Evolutionary conservation across 352 stramenopile species (phyloP), one percentile per base, ranked within the genome.

Genomic region (Globisporangium barbulae): DNA sequence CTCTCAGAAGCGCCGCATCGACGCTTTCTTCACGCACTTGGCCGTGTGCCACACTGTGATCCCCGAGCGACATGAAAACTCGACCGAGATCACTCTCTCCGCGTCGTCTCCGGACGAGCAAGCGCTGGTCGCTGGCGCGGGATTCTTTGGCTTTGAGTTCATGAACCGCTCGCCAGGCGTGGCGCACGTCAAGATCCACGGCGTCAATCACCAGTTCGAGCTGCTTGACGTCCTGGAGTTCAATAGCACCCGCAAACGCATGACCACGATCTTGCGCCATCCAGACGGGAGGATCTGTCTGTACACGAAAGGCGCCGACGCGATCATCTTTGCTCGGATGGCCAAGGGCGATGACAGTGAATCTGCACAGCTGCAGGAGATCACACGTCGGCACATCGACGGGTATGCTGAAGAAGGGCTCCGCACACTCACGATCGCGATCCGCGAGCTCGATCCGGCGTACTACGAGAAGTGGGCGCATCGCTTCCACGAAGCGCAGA

Each of bases 21-120:
- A 94, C 39, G 87, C 70, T 60, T 98, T 91, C 67, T 96, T 84
- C 61, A 88, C 65, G 41, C 89, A 92, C 66, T 59, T 98, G 21
- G 86, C 92, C 0, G 76, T 98, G 6, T 97, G 93, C 68, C 93
- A 99, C 78, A 99, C 97, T 5, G 97, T 99, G 55, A 98, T 99
- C 49, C 96, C 98, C 0, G 97, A 99, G 75, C 91, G 92, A 75
- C 66, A 89, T 81, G 61, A 91, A 56, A 80, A 79, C 53, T 92
- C 83, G 2, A 74, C 55, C 10, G 71, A 86, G 37, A 64, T 93
- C 31, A 90, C 73, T 3, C 62, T 90, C 19, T 93, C 83, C 0
- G 83, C 83, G 25, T 91, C 85, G 2, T 94, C 82, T 41, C 90
- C 88, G 3, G 90, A 97, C 63, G 90, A 97, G 30, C 85, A 97